Conservation (phyloP, 306 rosid species). For the Lagenaria siceraria region DNA sequence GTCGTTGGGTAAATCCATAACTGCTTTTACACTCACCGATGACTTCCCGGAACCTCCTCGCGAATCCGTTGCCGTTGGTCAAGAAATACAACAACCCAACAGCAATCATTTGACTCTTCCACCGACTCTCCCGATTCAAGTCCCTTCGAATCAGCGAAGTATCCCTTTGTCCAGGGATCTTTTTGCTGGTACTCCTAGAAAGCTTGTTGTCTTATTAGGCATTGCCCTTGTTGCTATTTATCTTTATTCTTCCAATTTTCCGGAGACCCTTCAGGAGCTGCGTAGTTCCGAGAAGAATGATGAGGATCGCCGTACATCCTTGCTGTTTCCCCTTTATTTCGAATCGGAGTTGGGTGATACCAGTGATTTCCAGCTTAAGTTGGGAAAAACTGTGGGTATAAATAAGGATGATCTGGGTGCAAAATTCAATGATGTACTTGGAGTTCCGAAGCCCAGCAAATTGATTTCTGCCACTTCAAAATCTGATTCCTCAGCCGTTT, state of each 20-base stretch:
- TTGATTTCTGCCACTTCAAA: conserved; percentile 20
- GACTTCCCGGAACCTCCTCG: conserved; percentile 15
- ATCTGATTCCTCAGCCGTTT: conserved; percentile 37
- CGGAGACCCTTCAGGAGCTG: conserved; percentile 23
- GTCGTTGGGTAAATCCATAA: conserved; percentile 66
- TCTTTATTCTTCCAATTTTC: conserved; percentile 33
- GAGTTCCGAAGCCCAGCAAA: conserved; percentile 6
- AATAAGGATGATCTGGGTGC: conserved; percentile 18
- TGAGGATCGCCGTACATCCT: conserved; percentile 22
- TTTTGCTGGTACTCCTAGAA: conserved; percentile 21
- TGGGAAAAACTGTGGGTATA: conserved; percentile 35
- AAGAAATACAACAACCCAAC: conserved; percentile 4
- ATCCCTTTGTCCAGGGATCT: conserved; percentile 18
- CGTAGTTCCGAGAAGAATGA: conserved; percentile 25
- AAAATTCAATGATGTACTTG: conserved; percentile 1
- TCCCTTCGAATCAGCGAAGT: conserved; percentile 20
- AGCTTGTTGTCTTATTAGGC: conserved; percentile 32
- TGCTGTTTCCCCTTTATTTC: conserved; percentile 41
- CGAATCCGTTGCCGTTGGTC: background rate
- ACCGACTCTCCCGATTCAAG: conserved; percentile 7
- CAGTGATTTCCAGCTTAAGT: conserved; percentile 28
- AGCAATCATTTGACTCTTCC: background rate
- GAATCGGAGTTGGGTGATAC: conserved; percentile 35
- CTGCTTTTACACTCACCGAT: conserved; percentile 46
- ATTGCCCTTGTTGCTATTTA: conserved; percentile 36